phyloP scores from a whole-genome alignment of 805 yeast species.

The Candida rishiriensis region DNA sequence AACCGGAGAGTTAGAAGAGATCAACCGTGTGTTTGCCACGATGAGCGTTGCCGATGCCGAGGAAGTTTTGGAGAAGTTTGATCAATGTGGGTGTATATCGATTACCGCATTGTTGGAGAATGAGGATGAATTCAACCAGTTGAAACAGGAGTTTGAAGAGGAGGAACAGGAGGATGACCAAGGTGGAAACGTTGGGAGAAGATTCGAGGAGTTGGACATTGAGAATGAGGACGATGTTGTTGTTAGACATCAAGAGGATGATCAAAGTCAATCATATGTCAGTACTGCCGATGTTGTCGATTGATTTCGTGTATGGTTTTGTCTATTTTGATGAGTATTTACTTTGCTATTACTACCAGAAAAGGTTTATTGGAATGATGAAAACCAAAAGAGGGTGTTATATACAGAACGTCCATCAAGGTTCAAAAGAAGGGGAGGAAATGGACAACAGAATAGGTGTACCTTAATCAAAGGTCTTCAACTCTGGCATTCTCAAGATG shows the following conservation, averaged over 20 bases:
- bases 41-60: slow-evolving; percentile 80
- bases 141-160: slow-evolving; percentile 38
- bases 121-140: slow-evolving; percentile 59
- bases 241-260: neutral
- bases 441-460: neutral
- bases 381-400: too few species aligned
- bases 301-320: slow-evolving; percentile 9
- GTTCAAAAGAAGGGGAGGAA: neutral
- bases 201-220: slow-evolving; percentile 15
- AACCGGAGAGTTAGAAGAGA: slow-evolving; percentile 66
- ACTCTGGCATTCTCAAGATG: slow-evolving; percentile 83
- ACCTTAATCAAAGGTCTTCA: slow-evolving; percentile 24
- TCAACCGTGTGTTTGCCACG: slow-evolving; percentile 75
- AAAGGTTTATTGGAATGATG: too few species aligned
- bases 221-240: slow-evolving; percentile 10
- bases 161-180: slow-evolving; percentile 15
- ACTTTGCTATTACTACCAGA: neutral
- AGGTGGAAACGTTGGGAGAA: slow-evolving; percentile 7
- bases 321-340: neutral
- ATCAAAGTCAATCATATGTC: neutral
- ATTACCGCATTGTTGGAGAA: slow-evolving; percentile 72
- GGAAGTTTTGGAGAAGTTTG: slow-evolving; percentile 62
- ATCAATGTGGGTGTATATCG: slow-evolving; percentile 79
- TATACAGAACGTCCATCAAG: too few species aligned
- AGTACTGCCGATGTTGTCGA: slow-evolving; percentile 39